Conservation (phyloP, 495 filamentous ascomycete genomes). For the Tirmania nivea region DNA sequence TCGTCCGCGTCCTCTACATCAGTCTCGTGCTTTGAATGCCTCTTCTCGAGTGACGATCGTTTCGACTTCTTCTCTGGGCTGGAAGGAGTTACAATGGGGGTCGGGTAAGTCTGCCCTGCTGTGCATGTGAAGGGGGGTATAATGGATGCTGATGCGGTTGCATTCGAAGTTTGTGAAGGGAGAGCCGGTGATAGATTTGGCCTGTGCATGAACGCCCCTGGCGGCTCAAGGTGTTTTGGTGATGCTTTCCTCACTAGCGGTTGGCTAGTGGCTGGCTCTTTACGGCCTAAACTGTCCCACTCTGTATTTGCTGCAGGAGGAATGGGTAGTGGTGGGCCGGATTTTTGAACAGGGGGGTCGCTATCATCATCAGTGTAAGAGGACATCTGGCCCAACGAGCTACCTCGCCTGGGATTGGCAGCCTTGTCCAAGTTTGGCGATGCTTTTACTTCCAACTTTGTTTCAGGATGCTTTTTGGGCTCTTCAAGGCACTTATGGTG, state of each 20-base stretch:
- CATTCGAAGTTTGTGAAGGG: not conserved
- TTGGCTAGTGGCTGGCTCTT: slow-evolving; percentile 5
- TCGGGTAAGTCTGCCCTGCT: not conserved
- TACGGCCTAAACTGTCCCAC: slow-evolving; percentile 10
- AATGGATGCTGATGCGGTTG: slow-evolving; percentile 1
- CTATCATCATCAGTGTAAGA: slow-evolving; percentile 17
- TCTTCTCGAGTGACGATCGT: slow-evolving; percentile 17
- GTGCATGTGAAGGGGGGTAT: not conserved
- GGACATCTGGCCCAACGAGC: slow-evolving; percentile 12
- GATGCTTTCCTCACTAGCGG: not conserved
- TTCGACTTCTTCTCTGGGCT: slow-evolving; percentile 6
- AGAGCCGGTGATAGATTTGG: slow-evolving; percentile 6
- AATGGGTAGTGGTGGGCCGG: slow-evolving; percentile 7
- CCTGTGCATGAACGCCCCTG: not conserved
- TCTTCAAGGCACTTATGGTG: slow-evolving; percentile 2
- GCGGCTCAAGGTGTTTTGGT: not conserved
- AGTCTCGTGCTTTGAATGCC: slow-evolving; percentile 12
- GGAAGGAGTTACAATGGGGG: slow-evolving; percentile 4
- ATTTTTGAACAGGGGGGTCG: slow-evolving; percentile 5
- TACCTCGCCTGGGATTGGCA: slow-evolving; percentile 12
- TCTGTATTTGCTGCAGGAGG: slow-evolving; percentile 14
- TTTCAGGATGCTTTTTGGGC: slow-evolving; percentile 7
- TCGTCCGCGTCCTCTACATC: slow-evolving; percentile 21
- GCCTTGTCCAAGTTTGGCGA: slow-evolving; percentile 16
- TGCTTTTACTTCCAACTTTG: slow-evolving; percentile 9